Conservation (phyloP, 768 basidiomycete genomes). For the Trametes cinnabarina region DNA sequence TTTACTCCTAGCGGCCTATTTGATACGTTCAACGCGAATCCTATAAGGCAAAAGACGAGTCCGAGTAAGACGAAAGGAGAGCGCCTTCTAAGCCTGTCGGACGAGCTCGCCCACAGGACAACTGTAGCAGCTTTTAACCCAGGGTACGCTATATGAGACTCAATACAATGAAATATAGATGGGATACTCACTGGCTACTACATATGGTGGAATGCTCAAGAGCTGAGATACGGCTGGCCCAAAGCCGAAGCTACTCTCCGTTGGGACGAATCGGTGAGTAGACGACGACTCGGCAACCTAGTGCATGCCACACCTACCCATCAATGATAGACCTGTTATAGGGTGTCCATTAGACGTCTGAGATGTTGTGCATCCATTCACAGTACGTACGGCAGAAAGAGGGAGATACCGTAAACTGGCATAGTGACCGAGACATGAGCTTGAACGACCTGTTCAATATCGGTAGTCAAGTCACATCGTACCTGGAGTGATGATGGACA, state of each 20-base stretch:
- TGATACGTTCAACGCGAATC: constrained; percentile 65
- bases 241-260: constrained; percentile 68
- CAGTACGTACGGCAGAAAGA: constrained; percentile 64
- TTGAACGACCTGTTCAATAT: not conserved
- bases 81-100: constrained; percentile 55
- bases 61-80: constrained; percentile 58
- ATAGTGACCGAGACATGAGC: not conserved
- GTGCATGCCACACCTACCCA: not conserved
- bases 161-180: not conserved
- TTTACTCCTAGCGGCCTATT: constrained; percentile 50
- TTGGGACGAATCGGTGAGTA: not conserved
- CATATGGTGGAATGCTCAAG: constrained; percentile 64
- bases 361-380: not conserved
- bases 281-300: not conserved
- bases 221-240: constrained; percentile 55
- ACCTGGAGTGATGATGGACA: constrained; percentile 60
- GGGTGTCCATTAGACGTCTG: not conserved
- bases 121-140: constrained; percentile 49
- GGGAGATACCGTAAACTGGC: constrained; percentile 53
- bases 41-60: constrained; percentile 49
- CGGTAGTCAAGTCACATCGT: constrained; percentile 30
- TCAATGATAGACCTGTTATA: constrained; percentile 16
- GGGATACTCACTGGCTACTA: constrained; percentile 51
- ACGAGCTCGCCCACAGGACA: constrained; percentile 52
- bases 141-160: too few species aligned